A percentile compares a stretch with the other conserved stretches of the same genome.
Conservation (phyloP, 2,329 filamentous ascomycete species). For the Elsinoe batatas region DNA sequence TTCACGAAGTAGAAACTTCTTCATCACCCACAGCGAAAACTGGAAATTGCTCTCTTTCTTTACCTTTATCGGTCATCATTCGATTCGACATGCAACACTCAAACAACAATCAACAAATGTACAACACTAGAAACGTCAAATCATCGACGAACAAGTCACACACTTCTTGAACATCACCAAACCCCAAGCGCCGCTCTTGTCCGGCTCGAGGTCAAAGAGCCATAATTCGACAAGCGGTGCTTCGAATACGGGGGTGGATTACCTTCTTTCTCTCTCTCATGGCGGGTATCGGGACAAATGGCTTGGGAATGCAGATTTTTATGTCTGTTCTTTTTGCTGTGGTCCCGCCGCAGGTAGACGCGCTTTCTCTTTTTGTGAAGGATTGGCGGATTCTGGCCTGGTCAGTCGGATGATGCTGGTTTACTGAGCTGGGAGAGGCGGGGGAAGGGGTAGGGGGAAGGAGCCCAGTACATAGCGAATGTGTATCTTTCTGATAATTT, state of each 20-base stretch:
- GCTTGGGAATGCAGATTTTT: neutral
- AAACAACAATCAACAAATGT: slow-evolving; percentile 3
- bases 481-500: slow-evolving; percentile 5
- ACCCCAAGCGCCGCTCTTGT: neutral
- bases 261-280: neutral
- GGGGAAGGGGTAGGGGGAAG: neutral
- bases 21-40: neutral
- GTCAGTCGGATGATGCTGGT: slow-evolving; percentile 1
- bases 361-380: too few relatives aligned
- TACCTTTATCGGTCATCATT: neutral
- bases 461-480: slow-evolving; percentile 2
- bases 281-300: neutral
- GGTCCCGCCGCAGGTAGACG: too few relatives aligned
- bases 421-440: neutral
- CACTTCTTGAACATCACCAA: neutral
- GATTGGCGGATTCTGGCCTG: neutral
- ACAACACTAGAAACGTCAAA: slow-evolving; percentile 8
- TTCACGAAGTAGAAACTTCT: slow-evolving; percentile 4
- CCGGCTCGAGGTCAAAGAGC: neutral
- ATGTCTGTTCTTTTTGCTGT: neutral
- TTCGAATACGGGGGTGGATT: neutral
- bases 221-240: neutral
- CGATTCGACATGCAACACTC: neutral
- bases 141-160: neutral
- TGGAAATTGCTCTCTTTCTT: neutral